Evolutionary conservation across 1,139 yeast species (phyloP), one percentile per base, ranked within the genome.

Genomic region (Magnusiomyces ingens): DNA sequence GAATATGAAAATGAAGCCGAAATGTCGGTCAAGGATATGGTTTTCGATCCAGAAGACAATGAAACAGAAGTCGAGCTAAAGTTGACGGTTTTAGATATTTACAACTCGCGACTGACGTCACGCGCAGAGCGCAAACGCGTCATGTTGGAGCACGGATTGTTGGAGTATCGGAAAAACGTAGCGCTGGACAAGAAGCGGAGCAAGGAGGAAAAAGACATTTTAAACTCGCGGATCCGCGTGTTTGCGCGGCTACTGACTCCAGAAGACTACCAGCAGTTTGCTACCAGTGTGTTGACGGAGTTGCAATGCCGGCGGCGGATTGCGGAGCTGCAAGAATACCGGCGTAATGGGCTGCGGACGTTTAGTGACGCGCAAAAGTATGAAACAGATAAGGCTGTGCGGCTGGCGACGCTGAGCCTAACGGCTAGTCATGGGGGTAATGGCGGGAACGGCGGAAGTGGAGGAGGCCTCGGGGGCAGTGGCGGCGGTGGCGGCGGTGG

Each of bases 1-100:
- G 99, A 93, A 67, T 90, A 87, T 43, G 99, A 94, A 67, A 93
- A 93, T 65, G 99, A 93, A 52, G 99, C 99, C 0, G 99, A 93
- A 69, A 77, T 85, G 54, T 84, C 95, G 0, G 89, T 93, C 41
- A 94, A 93, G 67, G 99, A 94, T 67, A 88, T 93, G 93, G 79
- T 85, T 6, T 93, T 94, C 65, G 98, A 93, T 63, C 89, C 94
- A 0, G 98, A 93, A 59, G 99, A 93, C 64, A 82, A 84, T 57
- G 82, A 85, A 32, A 82, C 84, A 51, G 99, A 93, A 65, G 84
- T 91, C 50, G 96, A 93, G 65, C 78, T 93, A 64, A 93, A 93
- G 68, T 76, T 93, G 60, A 83, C 96, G 17, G 84, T 90, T 3
- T 73, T 93, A 61, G 95, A 89, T 59, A 91, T 93, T 52, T 93